Evolutionary conservation across 768 basidiomycete species (phyloP), one percentile per base, ranked within the genome.

Genomic region (Tylopilus sp.): DNA sequence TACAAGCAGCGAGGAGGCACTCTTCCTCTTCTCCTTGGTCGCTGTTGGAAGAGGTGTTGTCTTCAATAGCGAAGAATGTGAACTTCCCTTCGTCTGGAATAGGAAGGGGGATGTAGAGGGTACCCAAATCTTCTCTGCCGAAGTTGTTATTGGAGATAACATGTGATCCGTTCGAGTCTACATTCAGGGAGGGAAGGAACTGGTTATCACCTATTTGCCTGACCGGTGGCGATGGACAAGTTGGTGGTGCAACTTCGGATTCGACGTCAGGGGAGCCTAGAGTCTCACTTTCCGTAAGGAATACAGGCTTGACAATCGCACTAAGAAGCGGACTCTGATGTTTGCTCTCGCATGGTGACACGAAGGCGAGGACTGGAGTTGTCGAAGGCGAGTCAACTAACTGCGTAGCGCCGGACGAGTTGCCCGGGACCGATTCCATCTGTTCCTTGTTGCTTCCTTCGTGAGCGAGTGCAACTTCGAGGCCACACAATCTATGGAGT

Each of bases 71-170:
- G 53, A 65, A 65, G 52, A 59, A 65, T 21, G 45, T 21, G 21
- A 57, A 21, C 28, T 67, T 65, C 19, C 19, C 45, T 26, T 29
- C 45, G 24, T 58, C 60, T 14, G 56, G 60, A 21, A 49, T 44
- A 31, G 57, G 60, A 50, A 65, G 57, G 3, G 57, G 42, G 29
- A 50, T 56, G 6, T 53, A 21, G 34, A 57, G 46, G 11, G 38
- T 46, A n/a, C 37, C 28, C 3, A 46, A 33, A 17, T 48, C 53
- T 25, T 50, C 38, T 19, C 40, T 44, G 25, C 19, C 22, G 10
- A 61, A 52, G 24, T 38, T 25, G 30, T 28, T 4, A 25, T 30
- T 43, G 33, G 24, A 8, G 33, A 19, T 11, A 34, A 31, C 17
- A 24, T 1, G 26, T 8, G 8, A 21, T 40, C 29, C 28, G 24